Evolutionary conservation across 768 basidiomycete genomes (phyloP), one percentile per base, ranked within the genome.

Genomic region (Panellus pusillus): DNA sequence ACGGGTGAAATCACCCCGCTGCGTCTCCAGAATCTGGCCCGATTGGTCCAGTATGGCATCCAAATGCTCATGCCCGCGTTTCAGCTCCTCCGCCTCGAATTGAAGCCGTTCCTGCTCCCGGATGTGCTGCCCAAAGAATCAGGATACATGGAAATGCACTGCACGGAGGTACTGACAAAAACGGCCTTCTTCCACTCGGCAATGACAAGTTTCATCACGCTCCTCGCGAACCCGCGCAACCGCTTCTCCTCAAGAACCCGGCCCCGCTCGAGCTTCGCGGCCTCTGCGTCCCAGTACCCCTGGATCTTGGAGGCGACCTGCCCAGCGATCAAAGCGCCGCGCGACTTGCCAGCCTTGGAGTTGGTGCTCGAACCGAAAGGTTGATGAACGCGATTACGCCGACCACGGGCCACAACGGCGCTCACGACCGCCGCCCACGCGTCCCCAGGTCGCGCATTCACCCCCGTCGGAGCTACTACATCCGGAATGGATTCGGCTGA

Each of bases 21-120:
- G 95, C 1, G 91, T 88, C 63, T 89, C 87, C 55, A 97, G 72
- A 52, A 96, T 83, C 44, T 88, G 85, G 0, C 90, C 90, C 32
- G 92, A 95, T 63, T 95, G 89, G 69, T 93, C 83, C 42, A 98
- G 75, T 58, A 98, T 91, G 4, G 88, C 91, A 67, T 95, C 90
- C 18, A 98, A 78, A 70, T 97, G 94, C 58, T 87, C 84, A 55
- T 87, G 87, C 0, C 94, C 92, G 6, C 85, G 77, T 29, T 82
- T 78, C 58, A 84, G 78, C 67, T 94, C 89, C 68, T 97, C 93
- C 15, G 77, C 86, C 64, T 90, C 89, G 12, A 75, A 72, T 47
- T 74, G 77, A 38, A 80, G 72, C 32, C 87, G 74, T 56, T 84
- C 78, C 61, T 86, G 80, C 54, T 90, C 86, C 4, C 89, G 83